phyloP scores from a whole-genome alignment of 352 stramenopile genomes.

The Phytophthora brassicae region DNA sequence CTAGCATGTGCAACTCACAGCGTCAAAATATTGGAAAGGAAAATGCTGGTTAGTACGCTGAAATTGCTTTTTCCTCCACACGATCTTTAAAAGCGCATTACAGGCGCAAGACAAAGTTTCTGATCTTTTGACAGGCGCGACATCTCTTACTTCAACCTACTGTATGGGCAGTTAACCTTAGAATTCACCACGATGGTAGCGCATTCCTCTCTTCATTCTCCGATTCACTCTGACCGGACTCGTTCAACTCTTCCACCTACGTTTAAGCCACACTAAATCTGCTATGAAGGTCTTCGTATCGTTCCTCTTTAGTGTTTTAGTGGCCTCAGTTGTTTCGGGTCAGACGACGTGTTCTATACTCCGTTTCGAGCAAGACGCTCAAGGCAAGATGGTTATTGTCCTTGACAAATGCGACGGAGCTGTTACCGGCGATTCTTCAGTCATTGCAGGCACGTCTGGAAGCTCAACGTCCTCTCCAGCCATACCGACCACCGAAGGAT shows the following conservation, averaged over 20 bases:
- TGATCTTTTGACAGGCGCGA: not conserved
- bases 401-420: conserved; percentile 18
- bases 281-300: conserved; percentile 18
- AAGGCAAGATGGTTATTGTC: conserved; percentile 19
- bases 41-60: conserved; percentile 5
- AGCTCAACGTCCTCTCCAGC: not conserved
- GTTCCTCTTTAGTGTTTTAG: conserved; percentile 13
- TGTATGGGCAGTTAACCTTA: not conserved
- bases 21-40: conserved; percentile 9
- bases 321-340: conserved; percentile 7
- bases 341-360: conserved; percentile 20
- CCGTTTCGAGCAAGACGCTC: conserved; percentile 19
- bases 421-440: conserved; percentile 15
- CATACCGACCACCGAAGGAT: not conserved
- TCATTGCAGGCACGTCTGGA: conserved; percentile 9
- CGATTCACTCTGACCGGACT: conserved; percentile 18
- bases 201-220: conserved; percentile 7
- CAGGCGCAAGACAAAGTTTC: conserved; percentile 9
- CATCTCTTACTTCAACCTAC: not conserved
- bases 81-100: conserved; percentile 2
- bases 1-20: conserved; percentile 8
- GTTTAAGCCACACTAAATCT: not conserved
- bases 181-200: not conserved
- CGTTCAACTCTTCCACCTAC: not conserved
- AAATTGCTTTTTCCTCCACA: conserved; percentile 10